phyloP scores from a whole-genome alignment of 108 stramenopile genomes.

The Pseudonitzschia multiseries region DNA sequence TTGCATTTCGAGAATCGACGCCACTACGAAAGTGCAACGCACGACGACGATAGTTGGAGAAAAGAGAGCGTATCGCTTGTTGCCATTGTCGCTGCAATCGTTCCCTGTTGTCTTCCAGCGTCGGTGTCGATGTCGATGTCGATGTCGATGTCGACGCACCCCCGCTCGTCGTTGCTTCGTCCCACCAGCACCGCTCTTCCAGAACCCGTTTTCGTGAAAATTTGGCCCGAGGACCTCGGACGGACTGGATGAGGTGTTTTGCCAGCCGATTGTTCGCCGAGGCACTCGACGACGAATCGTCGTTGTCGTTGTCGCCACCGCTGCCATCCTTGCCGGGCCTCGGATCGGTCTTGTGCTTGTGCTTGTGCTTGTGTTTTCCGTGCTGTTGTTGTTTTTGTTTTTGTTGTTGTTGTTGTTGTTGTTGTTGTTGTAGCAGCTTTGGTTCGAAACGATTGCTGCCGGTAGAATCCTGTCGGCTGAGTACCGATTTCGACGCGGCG shows the following conservation, averaged over 20 bases:
- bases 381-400: no score
- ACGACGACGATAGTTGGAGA: conserved; percentile 16
- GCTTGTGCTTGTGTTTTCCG: no score
- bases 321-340: neutral
- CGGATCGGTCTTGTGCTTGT: neutral
- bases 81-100: conserved; percentile 27
- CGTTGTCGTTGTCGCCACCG: neutral
- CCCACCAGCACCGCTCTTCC: conserved; percentile 2
- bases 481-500: neutral
- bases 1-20: neutral
- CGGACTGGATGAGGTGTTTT: conserved; percentile 1
- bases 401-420: no score
- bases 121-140: no score
- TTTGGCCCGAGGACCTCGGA: conserved; percentile 8
- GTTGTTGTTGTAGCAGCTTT: no score
- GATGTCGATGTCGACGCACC: neutral
- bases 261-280: neutral
- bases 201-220: conserved; percentile 3
- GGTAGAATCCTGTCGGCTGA: neutral
- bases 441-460: neutral
- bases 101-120: neutral
- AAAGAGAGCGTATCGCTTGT: conserved; percentile 31
- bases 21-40: neutral
- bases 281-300: neutral
- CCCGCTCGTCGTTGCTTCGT: neutral